Base-by-base conservation (phyloP, 2,329 filamentous ascomycete species). In the Fusarium sp. region DNA sequence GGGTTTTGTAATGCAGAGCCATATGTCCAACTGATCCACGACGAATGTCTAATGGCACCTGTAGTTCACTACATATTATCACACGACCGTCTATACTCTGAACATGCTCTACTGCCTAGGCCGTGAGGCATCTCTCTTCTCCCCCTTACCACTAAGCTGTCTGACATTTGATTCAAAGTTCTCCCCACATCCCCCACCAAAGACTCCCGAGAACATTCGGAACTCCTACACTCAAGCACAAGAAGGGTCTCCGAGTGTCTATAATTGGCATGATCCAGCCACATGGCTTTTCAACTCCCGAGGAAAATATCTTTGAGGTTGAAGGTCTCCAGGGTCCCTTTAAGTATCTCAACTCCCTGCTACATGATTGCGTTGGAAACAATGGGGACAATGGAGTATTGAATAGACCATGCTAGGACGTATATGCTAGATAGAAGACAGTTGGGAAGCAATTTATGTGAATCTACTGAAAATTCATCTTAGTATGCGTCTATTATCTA, bases 251-350 rank as follows among this genome's bases (percentile, higher is more conserved):
- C 23, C 88, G 95, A 61, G 95, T 96, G 9, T 97, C 94, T 13
- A 92, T 98, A 68, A 98, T 96, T 1, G 96, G 96, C 62, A 98
- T 98, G 96, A 98, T 98, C 73, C 94, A 97, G 74, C 87, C 98
- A 77, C 95, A 98, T 70, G 90, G 92, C 67, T 95, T 93, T 73
- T 95, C 95, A 1, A 94, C 98, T 1, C 91, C 94, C 0, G 90
- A 91, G 72, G 94, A 90, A 73, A 97, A 97, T 83, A 97, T 98
- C 94, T 94, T 99, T 75, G 94, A 93, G 2, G 88, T 97, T 5
- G 92, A 97, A 78, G 96, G 96, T 5, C 85, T 99, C 30, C 88
- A 84, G 62, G 31, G 95, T 0, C 96, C 96, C 3, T 99, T 99
- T 78, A 91, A 92, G 66, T 98, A 95, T 79, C 87, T 99, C 70